Conservation (phyloP, 2,329 filamentous ascomycete genomes). For the Hyphodiscus sp. region DNA sequence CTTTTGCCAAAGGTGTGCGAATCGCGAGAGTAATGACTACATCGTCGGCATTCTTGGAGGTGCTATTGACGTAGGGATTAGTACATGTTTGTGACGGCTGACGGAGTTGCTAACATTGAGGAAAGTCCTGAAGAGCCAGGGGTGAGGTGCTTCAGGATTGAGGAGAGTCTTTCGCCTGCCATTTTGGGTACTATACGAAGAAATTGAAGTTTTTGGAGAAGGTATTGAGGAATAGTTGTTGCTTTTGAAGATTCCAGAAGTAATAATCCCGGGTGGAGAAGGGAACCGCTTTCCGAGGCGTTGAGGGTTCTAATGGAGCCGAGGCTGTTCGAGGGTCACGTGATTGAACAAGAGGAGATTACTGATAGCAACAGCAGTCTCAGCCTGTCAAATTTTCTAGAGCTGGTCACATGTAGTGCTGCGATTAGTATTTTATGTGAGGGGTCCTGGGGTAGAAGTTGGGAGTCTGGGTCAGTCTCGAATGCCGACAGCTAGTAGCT, state of each 20-base stretch:
- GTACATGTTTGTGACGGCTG: conserved; percentile 16
- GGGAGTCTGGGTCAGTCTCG: too few species aligned
- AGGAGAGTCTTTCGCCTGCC: conserved; percentile 80
- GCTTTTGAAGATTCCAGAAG: conserved; percentile 1
- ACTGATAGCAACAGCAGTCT: too few species aligned
- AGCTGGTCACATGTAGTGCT: too few species aligned
- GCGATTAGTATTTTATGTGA: too few species aligned
- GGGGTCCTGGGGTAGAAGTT: too few species aligned
- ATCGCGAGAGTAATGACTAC: conserved; percentile 91
- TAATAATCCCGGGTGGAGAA: not conserved
- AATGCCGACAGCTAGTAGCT: too few species aligned
- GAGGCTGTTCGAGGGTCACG: not conserved
- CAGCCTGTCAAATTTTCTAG: too few species aligned
- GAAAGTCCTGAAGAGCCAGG: conserved; percentile 65
- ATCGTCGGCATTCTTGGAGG: conserved; percentile 90
- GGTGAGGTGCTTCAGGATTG: conserved; percentile 79
- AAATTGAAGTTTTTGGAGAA: not conserved
- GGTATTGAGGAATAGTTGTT: not conserved
- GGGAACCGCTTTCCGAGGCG: not conserved
- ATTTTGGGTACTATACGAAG: conserved; percentile 40
- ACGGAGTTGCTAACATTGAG: conserved; percentile 60
- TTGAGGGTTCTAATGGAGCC: not conserved
- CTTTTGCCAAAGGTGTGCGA: conserved; percentile 85
- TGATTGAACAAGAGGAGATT: not conserved
- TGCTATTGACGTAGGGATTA: conserved; percentile 44